Evolutionary conservation across 2,329 filamentous ascomycete genomes (phyloP), one percentile per base, ranked within the genome.

Genomic region (Stachybotrys elegans): DNA sequence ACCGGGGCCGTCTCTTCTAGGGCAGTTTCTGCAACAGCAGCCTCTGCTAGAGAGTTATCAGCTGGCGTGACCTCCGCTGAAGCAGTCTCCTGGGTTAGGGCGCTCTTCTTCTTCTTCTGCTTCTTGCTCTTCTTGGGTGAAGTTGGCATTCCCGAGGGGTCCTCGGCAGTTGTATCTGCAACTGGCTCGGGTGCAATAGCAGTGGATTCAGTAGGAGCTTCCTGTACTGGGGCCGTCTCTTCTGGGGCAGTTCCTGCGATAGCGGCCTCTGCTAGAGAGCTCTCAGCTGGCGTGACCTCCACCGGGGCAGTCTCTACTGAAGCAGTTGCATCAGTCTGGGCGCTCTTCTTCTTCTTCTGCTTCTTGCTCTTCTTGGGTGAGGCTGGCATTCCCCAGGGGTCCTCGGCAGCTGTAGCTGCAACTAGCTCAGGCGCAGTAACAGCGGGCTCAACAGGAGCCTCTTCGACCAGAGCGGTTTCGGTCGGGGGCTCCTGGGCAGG

Each of bases 21-120:
- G 22, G 22, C n/a, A 6, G 13, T 36, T 20, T 29, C 25, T 29
- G 9, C 25, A 9, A n/a, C 8, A 36, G 34, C 4, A 36, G 17
- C 32, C 22, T 29, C 25, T 29, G 9, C 25, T 29, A n/a, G n/a
- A 36, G 34, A 5, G 21, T 12, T 20, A 11, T 6, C 17, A 8
- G 34, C 7, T 13, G 4, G 12, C 5, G 19, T 20, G 21, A 20
- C 17, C 9, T 29, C 38, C 22, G 22, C 14, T 11, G n/a, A 5
- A 22, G 19, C 12, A 27, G 38, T n/a, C n/a, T 40, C 38, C 22
- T 19, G 14, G 8, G 23, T 27, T 19, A 16, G 22, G 6, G 34
- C 14, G 16, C n/a, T 13, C 41, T 51, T 66, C 57, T 57, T 60
- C 38, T 54, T 54, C 48, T 57, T 57, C 44, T 59, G 57, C 46